Percentiles rank a stretch among this genome's conserved stretches.
Conservation (phyloP, 352 stramenopile species). For the Saprolegnia diclina region DNA sequence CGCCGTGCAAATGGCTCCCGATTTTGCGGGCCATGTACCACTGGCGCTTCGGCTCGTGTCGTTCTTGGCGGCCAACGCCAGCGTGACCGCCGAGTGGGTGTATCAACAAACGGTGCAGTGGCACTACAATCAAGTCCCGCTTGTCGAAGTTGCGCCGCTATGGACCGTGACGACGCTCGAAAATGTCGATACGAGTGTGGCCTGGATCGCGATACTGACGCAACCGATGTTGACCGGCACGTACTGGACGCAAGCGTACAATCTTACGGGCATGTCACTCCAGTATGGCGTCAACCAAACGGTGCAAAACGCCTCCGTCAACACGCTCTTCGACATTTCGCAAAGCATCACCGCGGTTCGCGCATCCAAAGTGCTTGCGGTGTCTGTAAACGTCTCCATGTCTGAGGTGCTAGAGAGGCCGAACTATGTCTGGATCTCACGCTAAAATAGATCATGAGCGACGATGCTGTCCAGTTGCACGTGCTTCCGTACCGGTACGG, state of each 20-base stretch:
- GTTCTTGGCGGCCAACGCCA: not conserved
- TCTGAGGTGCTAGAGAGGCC: not conserved
- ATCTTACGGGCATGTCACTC: not conserved
- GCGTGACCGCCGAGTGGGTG: not conserved
- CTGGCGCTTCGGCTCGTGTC: not conserved
- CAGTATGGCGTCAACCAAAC: not conserved
- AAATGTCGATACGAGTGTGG: not conserved
- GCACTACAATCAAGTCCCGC: not conserved
- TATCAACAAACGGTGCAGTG: not conserved
- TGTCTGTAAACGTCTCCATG: not conserved
- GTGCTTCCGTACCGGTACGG: not conserved
- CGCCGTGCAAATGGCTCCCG: not conserved
- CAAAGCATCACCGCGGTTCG: not conserved
- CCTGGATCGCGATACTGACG: not conserved
- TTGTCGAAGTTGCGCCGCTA: not conserved
- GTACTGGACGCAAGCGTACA: not conserved
- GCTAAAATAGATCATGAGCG: not conserved
- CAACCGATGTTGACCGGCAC: not conserved
- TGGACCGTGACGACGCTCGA: not conserved
- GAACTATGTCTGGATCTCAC: not conserved
- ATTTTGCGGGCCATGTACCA: not conserved
- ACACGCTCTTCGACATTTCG: not conserved
- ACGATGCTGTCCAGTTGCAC: not conserved
- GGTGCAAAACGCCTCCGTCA: not conserved
- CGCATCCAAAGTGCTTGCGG: not conserved